These are phyloP conservation scores for Lentinus brumalis DNA, from an alignment of 768 basidiomycete genomes.

Conservation along the genomic window DNA sequence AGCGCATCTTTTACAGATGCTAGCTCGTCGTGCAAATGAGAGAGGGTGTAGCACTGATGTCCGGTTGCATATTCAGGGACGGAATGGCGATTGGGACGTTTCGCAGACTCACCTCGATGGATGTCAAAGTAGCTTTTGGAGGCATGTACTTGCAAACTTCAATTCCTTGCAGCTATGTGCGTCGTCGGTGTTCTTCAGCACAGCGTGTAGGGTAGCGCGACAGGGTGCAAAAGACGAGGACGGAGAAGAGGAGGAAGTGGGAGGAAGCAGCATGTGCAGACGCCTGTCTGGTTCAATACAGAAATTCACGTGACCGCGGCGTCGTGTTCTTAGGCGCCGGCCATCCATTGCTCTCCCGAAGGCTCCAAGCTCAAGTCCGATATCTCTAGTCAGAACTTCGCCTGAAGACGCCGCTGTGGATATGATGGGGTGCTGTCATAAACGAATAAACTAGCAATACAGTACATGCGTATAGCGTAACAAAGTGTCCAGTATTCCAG, in stretches of 20 bases:
- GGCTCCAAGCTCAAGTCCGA: too few relatives aligned
- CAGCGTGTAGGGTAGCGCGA: background rate
- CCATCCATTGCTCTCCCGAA: too few relatives aligned
- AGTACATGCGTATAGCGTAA: too few relatives aligned
- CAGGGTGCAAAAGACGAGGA: background rate
- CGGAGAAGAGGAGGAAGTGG: background rate
- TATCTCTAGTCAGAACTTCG: too few relatives aligned
- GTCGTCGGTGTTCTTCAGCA: background rate
- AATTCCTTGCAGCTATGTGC: background rate
- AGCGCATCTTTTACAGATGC: conserved; percentile 45
- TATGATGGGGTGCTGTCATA: too few relatives aligned
- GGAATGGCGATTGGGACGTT: background rate
- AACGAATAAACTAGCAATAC: too few relatives aligned
- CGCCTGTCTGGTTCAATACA: conserved; percentile 9
- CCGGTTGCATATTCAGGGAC: background rate
- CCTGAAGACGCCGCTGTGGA: too few relatives aligned
- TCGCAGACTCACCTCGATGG: conserved; percentile 17
- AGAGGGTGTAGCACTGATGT: conserved; percentile 34
- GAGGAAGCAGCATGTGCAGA: conserved; percentile 4
- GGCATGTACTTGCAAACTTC: conserved; percentile 7
- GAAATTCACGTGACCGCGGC: conserved; percentile 13
- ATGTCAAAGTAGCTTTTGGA: conserved; percentile 17
- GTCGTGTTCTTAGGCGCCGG: background rate
- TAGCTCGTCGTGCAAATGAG: conserved; percentile 40
- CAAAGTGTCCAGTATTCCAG: too few relatives aligned